Conservation (phyloP, 2,329 filamentous ascomycete species). For the Beauveria sp. region DNA sequence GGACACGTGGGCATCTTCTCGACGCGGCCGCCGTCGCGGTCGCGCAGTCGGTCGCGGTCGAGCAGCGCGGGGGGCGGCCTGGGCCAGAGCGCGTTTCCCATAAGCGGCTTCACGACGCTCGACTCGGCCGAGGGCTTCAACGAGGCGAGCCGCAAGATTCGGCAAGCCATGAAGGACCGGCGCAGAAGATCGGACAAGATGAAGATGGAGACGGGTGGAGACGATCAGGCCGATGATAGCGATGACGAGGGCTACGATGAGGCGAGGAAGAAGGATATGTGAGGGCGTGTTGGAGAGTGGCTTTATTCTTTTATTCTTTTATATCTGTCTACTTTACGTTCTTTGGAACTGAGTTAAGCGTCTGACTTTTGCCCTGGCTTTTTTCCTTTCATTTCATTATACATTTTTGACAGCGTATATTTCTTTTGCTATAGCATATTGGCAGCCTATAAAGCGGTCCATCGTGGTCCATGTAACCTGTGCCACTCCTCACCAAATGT, state of each 20-base stretch:
- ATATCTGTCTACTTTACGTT: background rate
- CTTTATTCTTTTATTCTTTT: background rate
- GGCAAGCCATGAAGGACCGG: conserved; percentile 68
- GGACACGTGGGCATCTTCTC: conserved; percentile 85
- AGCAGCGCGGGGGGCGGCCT: conserved; percentile 59
- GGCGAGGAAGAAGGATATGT: conserved; percentile 34
- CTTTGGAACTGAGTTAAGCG: background rate
- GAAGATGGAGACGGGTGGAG: conserved; percentile 27
- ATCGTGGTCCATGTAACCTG: no score
- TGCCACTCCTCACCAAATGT: no score
- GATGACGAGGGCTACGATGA: conserved; percentile 36
- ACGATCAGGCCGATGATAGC: conserved; percentile 30
- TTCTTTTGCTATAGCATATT: no score
- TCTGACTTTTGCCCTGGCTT: background rate
- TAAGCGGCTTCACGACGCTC: conserved; percentile 62
- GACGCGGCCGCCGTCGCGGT: conserved; percentile 76
- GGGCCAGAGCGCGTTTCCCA: conserved; percentile 53
- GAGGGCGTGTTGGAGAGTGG: conserved; percentile 5
- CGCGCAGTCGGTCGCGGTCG: conserved; percentile 60
- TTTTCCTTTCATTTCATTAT: background rate
- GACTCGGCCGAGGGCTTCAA: conserved; percentile 67
- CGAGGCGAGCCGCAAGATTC: conserved; percentile 76
- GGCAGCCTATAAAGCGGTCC: no score
- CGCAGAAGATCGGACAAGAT: conserved; percentile 45
- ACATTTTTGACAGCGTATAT: no score